Conservation (phyloP, 2,329 filamentous ascomycete genomes). For the Calonectria leucothoes region DNA sequence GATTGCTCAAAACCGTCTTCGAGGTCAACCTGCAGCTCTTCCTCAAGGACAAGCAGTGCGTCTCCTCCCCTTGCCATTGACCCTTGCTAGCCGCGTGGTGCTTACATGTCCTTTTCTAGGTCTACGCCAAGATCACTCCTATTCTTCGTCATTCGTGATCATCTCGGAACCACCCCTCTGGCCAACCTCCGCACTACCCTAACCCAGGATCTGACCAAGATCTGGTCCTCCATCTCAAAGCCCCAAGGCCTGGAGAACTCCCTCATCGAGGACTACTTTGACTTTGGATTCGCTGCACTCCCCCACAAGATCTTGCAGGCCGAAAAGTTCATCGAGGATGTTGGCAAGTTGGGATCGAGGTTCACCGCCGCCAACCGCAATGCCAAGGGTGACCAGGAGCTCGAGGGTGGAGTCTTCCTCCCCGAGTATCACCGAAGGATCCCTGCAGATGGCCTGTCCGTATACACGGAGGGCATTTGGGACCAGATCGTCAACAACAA, state of each 20-base stretch:
- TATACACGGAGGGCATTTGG: slow-evolving; percentile 95
- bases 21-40: slow-evolving; percentile 98
- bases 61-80: slow-evolving; percentile 29
- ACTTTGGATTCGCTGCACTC: slow-evolving; percentile 95
- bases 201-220: slow-evolving; percentile 88
- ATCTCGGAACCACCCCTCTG: slow-evolving; percentile 91
- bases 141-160: slow-evolving; percentile 99
- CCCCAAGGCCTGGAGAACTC: slow-evolving; percentile 89
- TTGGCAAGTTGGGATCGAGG: slow-evolving; percentile 80
- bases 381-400: slow-evolving; percentile 76
- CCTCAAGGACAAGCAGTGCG: slow-evolving; percentile 91
- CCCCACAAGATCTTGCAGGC: slow-evolving; percentile 97
- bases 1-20: slow-evolving; percentile 96
- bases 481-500: slow-evolving; percentile 99
- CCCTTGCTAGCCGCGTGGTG: slow-evolving; percentile 3
- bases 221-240: slow-evolving; percentile 95
- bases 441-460: slow-evolving; percentile 94
- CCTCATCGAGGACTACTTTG: slow-evolving; percentile 96
- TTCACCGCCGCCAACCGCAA: slow-evolving; percentile 87
- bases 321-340: slow-evolving; percentile 87
- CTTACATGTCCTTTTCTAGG: slow-evolving; percentile 56
- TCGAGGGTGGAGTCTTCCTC: slow-evolving; percentile 85
- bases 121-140: slow-evolving; percentile 90
- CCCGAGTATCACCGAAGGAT: slow-evolving; percentile 96
- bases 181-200: slow-evolving; percentile 91